These are phyloP conservation scores for Aspergillus ochraceoroseus DNA, from an alignment of 2,329 filamentous ascomycete species.

Conservation along the genomic window DNA sequence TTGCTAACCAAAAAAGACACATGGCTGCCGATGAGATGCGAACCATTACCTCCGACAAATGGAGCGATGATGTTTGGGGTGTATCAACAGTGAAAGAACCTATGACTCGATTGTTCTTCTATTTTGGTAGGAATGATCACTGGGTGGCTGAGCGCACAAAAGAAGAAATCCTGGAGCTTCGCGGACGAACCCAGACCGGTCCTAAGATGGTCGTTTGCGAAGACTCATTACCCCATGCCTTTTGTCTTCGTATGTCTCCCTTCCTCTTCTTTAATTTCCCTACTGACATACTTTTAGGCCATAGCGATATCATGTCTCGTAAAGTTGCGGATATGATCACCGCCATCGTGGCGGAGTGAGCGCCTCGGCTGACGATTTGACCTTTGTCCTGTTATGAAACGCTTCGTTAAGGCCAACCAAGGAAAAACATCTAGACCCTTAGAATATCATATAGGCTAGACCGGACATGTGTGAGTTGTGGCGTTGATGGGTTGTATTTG, in stretches of 20 bases:
- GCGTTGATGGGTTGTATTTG: too few species aligned
- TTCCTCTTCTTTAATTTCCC: neutral
- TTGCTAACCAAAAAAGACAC: conserved; percentile 33
- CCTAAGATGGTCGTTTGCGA: conserved; percentile 55
- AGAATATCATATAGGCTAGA: neutral
- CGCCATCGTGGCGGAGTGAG: conserved; percentile 35
- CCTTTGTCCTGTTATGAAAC: too few species aligned
- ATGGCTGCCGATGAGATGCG: conserved; percentile 57
- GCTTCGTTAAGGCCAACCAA: too few species aligned
- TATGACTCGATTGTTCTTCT: conserved; percentile 51
- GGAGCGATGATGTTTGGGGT: conserved; percentile 58
- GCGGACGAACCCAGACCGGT: conserved; percentile 37
- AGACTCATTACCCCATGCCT: conserved; percentile 54
- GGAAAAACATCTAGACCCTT: too few species aligned
- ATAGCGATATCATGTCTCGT: conserved; percentile 48
- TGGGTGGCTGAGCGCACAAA: conserved; percentile 58
- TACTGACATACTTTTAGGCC: conserved; percentile 25
- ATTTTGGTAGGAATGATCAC: conserved; percentile 57
- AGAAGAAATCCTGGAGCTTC: conserved; percentile 49
- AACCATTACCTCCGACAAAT: conserved; percentile 53
- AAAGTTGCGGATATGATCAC: conserved; percentile 49
- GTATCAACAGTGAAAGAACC: conserved; percentile 33
- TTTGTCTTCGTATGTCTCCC: conserved; percentile 50
- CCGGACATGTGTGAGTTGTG: too few species aligned
- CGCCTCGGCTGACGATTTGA: too few species aligned